Percentiles rank a stretch among this genome's conserved stretches.
phyloP scores from a whole-genome alignment of 1,284 basidiomycete species.

The Lignosus rhinocerotis region DNA sequence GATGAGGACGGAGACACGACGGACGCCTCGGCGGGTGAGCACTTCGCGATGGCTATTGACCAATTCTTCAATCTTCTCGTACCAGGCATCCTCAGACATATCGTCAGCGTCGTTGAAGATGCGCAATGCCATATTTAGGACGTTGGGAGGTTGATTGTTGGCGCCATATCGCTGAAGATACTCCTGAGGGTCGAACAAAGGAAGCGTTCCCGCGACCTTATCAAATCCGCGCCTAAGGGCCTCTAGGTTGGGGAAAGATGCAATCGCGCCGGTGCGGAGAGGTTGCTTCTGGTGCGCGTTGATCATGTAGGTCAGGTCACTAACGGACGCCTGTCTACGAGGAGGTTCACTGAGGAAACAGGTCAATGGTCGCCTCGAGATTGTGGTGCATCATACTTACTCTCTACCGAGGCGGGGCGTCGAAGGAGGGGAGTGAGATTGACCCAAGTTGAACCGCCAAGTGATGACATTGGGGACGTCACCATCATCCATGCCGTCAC shows the following conservation, averaged over 20 bases:
- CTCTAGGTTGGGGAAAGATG: slow-evolving; percentile 81
- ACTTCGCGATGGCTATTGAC: slow-evolving; percentile 71
- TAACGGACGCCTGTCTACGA: slow-evolving; percentile 81
- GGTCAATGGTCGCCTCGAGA: neutral
- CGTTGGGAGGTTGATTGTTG: slow-evolving; percentile 80
- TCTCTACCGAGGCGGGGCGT: slow-evolving; percentile 75
- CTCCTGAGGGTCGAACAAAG: slow-evolving; percentile 70
- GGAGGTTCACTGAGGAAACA: slow-evolving; percentile 37
- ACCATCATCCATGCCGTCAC: slow-evolving; percentile 76
- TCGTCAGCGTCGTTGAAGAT: slow-evolving; percentile 80
- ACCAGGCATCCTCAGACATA: slow-evolving; percentile 79
- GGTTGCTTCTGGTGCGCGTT: slow-evolving; percentile 83
- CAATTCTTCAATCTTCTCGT: slow-evolving; percentile 71
- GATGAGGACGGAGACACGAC: slow-evolving; percentile 90
- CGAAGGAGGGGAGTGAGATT: slow-evolving; percentile 79
- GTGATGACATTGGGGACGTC: slow-evolving; percentile 80
- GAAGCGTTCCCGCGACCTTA: slow-evolving; percentile 68
- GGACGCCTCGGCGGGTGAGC: slow-evolving; percentile 78
- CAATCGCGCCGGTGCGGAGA: slow-evolving; percentile 84
- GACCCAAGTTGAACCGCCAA: slow-evolving; percentile 93
- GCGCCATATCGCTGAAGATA: slow-evolving; percentile 75
- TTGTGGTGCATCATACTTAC: slow-evolving; percentile 41
- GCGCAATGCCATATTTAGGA: slow-evolving; percentile 91
- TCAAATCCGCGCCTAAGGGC: slow-evolving; percentile 76
- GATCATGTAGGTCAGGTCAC: slow-evolving; percentile 91